These are phyloP conservation scores for Annona squamosa DNA, from an alignment of 164 flowering plant species.

Conservation along the genomic window DNA sequence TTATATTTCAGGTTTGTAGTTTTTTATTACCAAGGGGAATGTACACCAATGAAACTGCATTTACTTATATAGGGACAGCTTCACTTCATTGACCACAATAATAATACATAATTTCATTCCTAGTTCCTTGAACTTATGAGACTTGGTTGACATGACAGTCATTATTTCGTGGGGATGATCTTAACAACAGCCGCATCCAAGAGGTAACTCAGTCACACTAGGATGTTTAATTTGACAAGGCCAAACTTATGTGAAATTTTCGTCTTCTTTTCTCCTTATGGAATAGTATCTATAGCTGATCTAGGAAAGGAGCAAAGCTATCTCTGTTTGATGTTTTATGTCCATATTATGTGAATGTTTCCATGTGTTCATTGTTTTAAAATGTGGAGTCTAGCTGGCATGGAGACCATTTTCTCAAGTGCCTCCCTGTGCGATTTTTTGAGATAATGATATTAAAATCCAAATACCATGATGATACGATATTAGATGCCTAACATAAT, in stretches of 20 bases:
- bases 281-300: neutral
- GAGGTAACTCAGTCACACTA: slow-evolving; percentile 48
- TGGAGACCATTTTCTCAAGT: too few relatives aligned
- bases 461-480: too few relatives aligned
- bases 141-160: slow-evolving; percentile 48
- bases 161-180: slow-evolving; percentile 66
- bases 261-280: neutral
- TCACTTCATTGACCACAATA: neutral
- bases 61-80: neutral
- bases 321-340: neutral
- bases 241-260: neutral
- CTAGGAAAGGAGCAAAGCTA: neutral
- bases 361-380: too few relatives aligned
- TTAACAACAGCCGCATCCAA: slow-evolving; percentile 60
- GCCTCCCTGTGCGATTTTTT: too few relatives aligned
- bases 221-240: neutral
- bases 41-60: neutral
- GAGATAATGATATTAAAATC: too few relatives aligned
- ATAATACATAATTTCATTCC: slow-evolving; percentile 1
- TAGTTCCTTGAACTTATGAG: slow-evolving; percentile 8
- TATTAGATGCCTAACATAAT: too few relatives aligned
- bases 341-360: neutral
- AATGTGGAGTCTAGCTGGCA: too few relatives aligned
- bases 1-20: slow-evolving; percentile 46
- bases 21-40: too few relatives aligned